Percentiles rank a stretch among this genome's conserved stretches.
phyloP scores from a whole-genome alignment of 768 basidiomycete genomes.

The Tephrocybe sp. region DNA sequence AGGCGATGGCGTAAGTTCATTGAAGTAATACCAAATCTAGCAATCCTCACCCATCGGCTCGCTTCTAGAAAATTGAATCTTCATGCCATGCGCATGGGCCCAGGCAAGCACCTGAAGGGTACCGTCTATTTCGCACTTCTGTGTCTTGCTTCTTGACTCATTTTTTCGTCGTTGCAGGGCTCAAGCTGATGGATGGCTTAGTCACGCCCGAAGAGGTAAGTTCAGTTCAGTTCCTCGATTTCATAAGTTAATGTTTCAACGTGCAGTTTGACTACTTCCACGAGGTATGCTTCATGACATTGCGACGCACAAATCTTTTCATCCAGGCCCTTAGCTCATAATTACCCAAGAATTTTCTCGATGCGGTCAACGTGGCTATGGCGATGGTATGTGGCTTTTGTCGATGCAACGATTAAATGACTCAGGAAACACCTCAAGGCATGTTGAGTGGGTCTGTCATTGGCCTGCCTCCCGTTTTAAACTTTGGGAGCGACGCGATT shows the following conservation, averaged over 20 bases:
- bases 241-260: not conserved
- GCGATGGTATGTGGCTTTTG: slow-evolving; percentile 52
- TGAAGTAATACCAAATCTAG: slow-evolving; percentile 39
- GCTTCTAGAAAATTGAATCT: slow-evolving; percentile 56
- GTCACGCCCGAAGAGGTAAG: slow-evolving; percentile 76
- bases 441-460: slow-evolving; percentile 76
- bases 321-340: slow-evolving; percentile 47
- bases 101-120: slow-evolving; percentile 81
- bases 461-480: slow-evolving; percentile 80
- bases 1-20: slow-evolving; percentile 62
- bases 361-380: slow-evolving; percentile 73
- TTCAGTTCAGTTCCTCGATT: not conserved
- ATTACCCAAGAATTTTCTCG: slow-evolving; percentile 76
- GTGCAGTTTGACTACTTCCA: slow-evolving; percentile 87
- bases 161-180: slow-evolving; percentile 34
- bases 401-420: not conserved
- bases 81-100: slow-evolving; percentile 92
- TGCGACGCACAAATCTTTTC: not conserved
- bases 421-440: slow-evolving; percentile 22
- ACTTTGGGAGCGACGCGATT: slow-evolving; percentile 67
- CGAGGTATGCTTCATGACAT: slow-evolving; percentile 36
- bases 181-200: slow-evolving; percentile 72
- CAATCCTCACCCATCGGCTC: slow-evolving; percentile 18
- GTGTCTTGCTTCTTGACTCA: not conserved
- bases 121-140: not conserved